Percentiles rank a stretch among this genome's conserved stretches.
Evolutionary conservation across 345 rosid genomes (phyloP).

Genomic region (Syzygium grande): DNA sequence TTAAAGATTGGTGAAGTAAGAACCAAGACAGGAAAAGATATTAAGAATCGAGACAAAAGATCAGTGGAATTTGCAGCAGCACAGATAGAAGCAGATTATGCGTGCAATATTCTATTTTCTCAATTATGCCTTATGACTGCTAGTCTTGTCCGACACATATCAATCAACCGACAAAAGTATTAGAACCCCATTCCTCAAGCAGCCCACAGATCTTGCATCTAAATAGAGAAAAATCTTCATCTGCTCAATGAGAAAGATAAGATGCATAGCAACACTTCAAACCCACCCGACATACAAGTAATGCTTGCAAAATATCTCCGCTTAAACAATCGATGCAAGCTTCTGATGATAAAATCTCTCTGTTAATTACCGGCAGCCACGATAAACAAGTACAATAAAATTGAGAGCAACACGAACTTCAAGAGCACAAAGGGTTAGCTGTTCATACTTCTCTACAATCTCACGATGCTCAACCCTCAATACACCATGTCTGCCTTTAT

Average conservation of each 20-base stretch:
- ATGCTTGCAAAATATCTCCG: neutral
- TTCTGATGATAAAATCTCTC: neutral
- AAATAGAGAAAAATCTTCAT: neutral
- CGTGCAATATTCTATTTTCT: neutral
- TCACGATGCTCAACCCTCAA: neutral
- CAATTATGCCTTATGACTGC: neutral
- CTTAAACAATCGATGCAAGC: neutral
- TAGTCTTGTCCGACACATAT: neutral
- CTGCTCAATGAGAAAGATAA: neutral
- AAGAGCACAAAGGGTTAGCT: neutral
- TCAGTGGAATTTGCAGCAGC: neutral
- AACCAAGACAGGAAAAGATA: neutral
- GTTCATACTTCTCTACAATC: neutral
- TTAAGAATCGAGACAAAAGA: neutral
- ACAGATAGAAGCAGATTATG: neutral
- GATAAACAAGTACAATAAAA: neutral
- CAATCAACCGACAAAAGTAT: neutral
- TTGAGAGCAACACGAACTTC: neutral
- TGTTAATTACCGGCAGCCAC: neutral
- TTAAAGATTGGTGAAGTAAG: neutral
- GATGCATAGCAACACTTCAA: neutral
- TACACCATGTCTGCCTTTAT: neutral
- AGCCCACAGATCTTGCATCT: neutral
- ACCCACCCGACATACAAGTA: neutral
- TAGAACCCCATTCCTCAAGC: neutral